These are phyloP conservation scores for Pythium graminicola DNA, from an alignment of 352 stramenopile species.

Conservation along the genomic window DNA sequence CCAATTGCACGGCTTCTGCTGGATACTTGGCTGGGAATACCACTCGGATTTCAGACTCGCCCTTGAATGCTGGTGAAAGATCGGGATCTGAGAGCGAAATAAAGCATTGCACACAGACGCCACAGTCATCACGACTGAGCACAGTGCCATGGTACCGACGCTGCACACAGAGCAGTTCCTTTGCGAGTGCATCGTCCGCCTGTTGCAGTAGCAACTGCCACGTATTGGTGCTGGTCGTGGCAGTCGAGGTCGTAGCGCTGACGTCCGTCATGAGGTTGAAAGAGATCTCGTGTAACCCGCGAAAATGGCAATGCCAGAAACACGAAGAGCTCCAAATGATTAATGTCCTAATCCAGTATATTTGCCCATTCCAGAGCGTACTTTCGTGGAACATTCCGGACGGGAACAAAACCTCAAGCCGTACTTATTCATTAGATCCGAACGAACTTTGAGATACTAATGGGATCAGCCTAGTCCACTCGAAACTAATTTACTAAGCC, in stretches of 20 bases:
- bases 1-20: conserved; percentile 31
- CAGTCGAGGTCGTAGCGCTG: background rate
- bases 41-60: conserved; percentile 50
- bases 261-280: background rate
- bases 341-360: conserved; percentile 23
- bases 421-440: conserved; percentile 8
- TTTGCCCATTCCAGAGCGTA: background rate
- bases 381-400: background rate
- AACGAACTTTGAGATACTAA: background rate
- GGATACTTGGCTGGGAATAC: conserved; percentile 53
- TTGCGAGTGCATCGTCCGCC: conserved; percentile 17
- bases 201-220: conserved; percentile 16
- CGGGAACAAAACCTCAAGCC: background rate
- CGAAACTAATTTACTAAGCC: background rate
- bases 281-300: conserved; percentile 5
- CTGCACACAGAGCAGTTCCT: conserved; percentile 63
- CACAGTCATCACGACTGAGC: background rate
- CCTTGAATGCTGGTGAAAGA: conserved; percentile 41
- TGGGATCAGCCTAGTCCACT: background rate
- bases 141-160: conserved; percentile 52
- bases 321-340: conserved; percentile 4
- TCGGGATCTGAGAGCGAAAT: conserved; percentile 59
- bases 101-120: conserved; percentile 34
- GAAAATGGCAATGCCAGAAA: background rate
- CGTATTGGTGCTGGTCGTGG: background rate